These are phyloP conservation scores for Cenchrus americanus DNA, from an alignment of 176 grass and related monocot species.

Conservation along the genomic window DNA sequence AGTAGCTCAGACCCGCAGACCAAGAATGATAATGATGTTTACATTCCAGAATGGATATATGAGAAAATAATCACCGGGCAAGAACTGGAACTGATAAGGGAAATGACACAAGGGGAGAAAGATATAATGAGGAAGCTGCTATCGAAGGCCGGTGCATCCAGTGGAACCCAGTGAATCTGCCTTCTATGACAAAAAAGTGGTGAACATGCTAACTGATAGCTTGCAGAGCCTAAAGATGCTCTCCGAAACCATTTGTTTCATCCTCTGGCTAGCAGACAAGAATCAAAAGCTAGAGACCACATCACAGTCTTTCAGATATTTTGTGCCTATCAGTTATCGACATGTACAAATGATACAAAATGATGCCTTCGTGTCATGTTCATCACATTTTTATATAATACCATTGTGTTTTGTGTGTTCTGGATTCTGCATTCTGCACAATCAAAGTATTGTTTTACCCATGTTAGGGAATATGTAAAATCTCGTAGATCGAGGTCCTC, in stretches of 20 bases:
- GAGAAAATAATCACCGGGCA: slow-evolving; percentile 18
- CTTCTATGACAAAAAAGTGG: slow-evolving; percentile 50
- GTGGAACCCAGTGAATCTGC: slow-evolving; percentile 50
- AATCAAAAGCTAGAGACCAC: not conserved
- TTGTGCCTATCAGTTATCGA: not conserved
- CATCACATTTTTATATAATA: not conserved
- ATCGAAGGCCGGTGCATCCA: slow-evolving; percentile 64
- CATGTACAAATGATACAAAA: not conserved
- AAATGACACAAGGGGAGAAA: slow-evolving; percentile 24
- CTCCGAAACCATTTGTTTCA: slow-evolving; percentile 52
- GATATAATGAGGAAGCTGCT: slow-evolving; percentile 37
- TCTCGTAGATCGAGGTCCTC: no score
- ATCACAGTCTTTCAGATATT: not conserved
- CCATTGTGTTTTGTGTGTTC: not conserved
- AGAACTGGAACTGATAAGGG: slow-evolving; percentile 18
- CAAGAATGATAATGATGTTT: slow-evolving; percentile 28
- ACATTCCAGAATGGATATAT: slow-evolving; percentile 57
- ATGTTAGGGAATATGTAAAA: not conserved
- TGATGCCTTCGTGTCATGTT: not conserved
- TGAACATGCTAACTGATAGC: slow-evolving; percentile 51
- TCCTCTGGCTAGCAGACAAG: not conserved
- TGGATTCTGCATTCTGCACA: not conserved
- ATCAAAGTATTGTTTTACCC: not conserved
- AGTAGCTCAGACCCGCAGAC: slow-evolving; percentile 50
- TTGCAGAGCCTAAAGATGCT: slow-evolving; percentile 45